These are phyloP conservation scores for Vitis rotundifolia DNA, from an alignment of 164 flowering plant species.

Conservation along the genomic window DNA sequence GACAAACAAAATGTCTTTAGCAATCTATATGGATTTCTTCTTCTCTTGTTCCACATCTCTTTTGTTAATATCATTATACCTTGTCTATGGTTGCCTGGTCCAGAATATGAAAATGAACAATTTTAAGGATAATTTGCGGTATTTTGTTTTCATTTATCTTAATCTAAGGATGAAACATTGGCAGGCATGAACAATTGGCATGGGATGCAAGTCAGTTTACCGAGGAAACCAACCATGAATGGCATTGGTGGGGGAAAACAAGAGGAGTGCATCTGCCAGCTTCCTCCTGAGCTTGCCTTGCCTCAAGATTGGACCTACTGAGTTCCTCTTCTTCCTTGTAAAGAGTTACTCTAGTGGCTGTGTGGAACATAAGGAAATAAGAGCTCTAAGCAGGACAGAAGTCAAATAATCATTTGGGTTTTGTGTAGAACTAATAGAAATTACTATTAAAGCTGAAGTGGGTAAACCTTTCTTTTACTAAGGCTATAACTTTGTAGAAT, in stretches of 20 bases:
- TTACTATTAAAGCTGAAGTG: background rate
- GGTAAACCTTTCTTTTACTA: background rate
- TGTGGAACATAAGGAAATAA: background rate
- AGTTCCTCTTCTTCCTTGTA: slow-evolving; percentile 1
- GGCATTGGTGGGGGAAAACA: slow-evolving; percentile 16
- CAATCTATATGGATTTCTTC: too few species aligned
- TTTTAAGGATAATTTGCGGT: too few species aligned
- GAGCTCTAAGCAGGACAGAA: background rate
- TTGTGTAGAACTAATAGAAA: background rate
- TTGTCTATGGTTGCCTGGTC: too few species aligned
- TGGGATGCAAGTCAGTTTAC: background rate
- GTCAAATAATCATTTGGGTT: background rate
- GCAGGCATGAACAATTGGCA: slow-evolving; percentile 12
- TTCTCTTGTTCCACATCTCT: too few species aligned
- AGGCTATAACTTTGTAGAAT: background rate
- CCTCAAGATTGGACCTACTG: slow-evolving; percentile 49
- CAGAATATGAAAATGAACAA: too few species aligned
- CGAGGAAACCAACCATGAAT: slow-evolving; percentile 3
- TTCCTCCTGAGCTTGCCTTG: slow-evolving; percentile 33
- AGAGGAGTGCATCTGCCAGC: slow-evolving; percentile 19
- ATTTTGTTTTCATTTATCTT: too few species aligned
- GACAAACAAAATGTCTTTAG: too few species aligned
- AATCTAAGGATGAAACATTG: too few species aligned
- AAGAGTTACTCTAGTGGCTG: background rate
- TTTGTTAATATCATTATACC: too few species aligned